Base-by-base conservation (phyloP, 2,329 filamentous ascomycete species). In the Furcasterigmium sp. region DNA sequence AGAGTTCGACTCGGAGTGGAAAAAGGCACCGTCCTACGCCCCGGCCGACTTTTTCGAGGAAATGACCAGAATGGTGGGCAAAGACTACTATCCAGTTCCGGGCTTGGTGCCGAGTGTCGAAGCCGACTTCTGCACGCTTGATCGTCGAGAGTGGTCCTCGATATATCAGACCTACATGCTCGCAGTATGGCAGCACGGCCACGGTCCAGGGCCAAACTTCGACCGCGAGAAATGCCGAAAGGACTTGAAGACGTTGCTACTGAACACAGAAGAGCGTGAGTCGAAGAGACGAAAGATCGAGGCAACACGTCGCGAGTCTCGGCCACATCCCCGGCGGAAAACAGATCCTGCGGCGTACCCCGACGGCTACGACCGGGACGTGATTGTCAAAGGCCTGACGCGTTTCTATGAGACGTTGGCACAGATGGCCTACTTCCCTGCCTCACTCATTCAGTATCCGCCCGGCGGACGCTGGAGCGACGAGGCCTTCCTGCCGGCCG, bases 111-210 rank as follows among this genome's bases (percentile, higher is more conserved):
- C 21, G n/a, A 11, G 30, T 21, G 23, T 41, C 29, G 39, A 13
- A 29, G 17, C 39, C 20, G 39, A 35, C n/a, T 41, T 41, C 30
- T 41, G 13, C 28, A 41, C 39, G 15, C 39, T 19, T 20, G 39
- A 41, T 17, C 29, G 29, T 29, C 29, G 39, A 5, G 39, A 41
- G 39, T 4, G 15, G 10, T 18, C 39, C 20, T 25, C 19, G 14
- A 19, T 41, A 13, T 41, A 41, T n/a, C 39, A 41, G 39, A 41
- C 15, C 29, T 41, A 20, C 10, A 41, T 41, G 39, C n/a, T 41
- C 13, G 29, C 39, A 8, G 39, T 26, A 5, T 41, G 39, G 39
- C 29, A 35, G 19, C 39, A 35, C 15, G 39, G 39, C 29, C n/a
- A n/a, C 20, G 39, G 39, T 5, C 29, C 30, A 6, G 39, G 39